Evolutionary conservation across 495 filamentous ascomycete species (phyloP).

Genomic region (Chaetomium cochliodes): DNA sequence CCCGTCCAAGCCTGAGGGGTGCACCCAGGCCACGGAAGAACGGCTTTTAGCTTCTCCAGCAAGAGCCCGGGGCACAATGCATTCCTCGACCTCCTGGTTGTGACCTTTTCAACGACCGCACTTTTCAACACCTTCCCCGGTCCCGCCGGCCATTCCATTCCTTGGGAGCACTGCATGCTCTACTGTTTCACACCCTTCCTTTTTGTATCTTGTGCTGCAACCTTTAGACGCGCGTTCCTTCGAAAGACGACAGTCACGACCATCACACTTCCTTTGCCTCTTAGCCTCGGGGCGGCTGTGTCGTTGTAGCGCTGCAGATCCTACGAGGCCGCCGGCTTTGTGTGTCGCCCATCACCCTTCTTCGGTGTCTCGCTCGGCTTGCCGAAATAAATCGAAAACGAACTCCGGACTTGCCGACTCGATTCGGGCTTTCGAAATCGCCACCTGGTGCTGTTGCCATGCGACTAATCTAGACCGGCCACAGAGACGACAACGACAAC

Average conservation of each 20-base stretch:
- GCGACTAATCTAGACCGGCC: neutral
- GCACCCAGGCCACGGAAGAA: constrained; percentile 5
- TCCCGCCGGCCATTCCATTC: neutral
- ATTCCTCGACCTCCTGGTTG: constrained; percentile 3
- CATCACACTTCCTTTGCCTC: neutral
- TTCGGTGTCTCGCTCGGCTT: neutral
- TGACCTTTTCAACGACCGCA: constrained; percentile 4
- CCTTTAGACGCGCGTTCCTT: neutral
- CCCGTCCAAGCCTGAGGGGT: constrained; percentile 14
- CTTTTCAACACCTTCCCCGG: constrained; percentile 4
- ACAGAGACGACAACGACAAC: neutral
- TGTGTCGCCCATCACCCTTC: neutral
- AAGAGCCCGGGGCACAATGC: constrained; percentile 9
- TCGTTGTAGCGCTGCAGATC: neutral
- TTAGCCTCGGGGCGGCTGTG: neutral
- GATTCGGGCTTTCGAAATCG: neutral
- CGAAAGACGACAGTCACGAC: neutral
- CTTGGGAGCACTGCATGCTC: neutral
- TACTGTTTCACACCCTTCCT: neutral
- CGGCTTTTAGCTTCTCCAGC: constrained; percentile 8
- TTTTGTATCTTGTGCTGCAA: neutral
- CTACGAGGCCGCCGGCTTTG: constrained; percentile 8
- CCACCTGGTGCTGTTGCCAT: neutral
- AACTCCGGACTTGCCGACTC: neutral
- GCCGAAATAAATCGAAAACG: neutral